Base-by-base conservation (phyloP, 1,284 basidiomycete species). In the Pseudozyma sp. region DNA sequence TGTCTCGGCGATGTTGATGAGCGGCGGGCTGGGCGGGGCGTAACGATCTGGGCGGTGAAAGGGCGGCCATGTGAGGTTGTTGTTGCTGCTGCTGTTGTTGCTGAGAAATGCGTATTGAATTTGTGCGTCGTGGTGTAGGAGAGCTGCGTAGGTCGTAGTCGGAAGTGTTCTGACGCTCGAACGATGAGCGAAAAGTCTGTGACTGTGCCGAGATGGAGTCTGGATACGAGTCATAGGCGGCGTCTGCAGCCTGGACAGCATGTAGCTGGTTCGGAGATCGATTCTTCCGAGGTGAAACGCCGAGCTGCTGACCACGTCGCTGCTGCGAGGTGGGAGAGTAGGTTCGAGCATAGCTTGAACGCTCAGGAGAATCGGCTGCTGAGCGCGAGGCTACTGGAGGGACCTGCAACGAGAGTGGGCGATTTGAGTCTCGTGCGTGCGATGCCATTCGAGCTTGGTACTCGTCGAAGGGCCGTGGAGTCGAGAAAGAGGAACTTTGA, bases 401-500 rank as follows among this genome's bases (percentile, higher is more conserved):
- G 44, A 56, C 33, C 29, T 63, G 67, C 30, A 55, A 58, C 4
- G 67, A 69, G 34, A 59, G 61, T 1, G 67, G 67, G 9, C 67
- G 67, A 11, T 46, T 35, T 7, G 56, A 43, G 1, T 56, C 56
- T 2, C 48, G 19, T 7, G 40, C 31, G 7, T 68, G 66, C 7
- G 54, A 62, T 2, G 67, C 67, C 1, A 69, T 44, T 50, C 61
- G 33, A 9, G 67, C 67, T 42, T 68, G 70, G 44, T 73, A 73
- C 48, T 73, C 59, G 19, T 68, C 60, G 31, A 73, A 73, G 11
- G 34, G 64, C 16, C 70, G 64, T 6, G 65, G 70, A 8, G 59
- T 63, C 30, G 40, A 60, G 34, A 73, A 73, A 6, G 70, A 68
- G n/a, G 60, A 60, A 33, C 48, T 52, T 11, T 40, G 43, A 33